phyloP scores from a whole-genome alignment of 2,329 filamentous ascomycete species.

The Aspergillus versicolor region DNA sequence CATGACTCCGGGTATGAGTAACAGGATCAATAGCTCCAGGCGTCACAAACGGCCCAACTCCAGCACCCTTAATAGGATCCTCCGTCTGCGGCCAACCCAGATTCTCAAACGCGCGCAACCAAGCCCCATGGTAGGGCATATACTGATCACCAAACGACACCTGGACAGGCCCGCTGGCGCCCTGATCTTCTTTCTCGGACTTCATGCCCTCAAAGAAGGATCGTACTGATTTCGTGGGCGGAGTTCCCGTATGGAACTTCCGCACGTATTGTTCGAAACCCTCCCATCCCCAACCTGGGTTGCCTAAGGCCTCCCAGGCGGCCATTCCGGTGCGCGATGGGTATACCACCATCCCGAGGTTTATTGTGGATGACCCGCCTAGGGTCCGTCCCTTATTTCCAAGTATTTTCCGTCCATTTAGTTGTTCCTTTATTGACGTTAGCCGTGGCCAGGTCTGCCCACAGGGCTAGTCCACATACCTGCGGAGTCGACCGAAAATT shows the following conservation, averaged over 20 bases:
- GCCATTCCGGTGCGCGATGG: conserved; percentile 41
- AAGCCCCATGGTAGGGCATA: conserved; percentile 17
- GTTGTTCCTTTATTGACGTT: conserved; percentile 14
- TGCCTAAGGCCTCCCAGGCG: conserved; percentile 47
- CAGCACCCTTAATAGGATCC: conserved; percentile 17
- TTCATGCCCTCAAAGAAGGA: neutral
- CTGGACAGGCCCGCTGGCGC: conserved; percentile 20
- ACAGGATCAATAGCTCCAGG: conserved; percentile 16
- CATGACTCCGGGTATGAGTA: conserved; percentile 17
- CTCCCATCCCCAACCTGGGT: conserved; percentile 46
- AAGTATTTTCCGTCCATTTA: conserved; percentile 41
- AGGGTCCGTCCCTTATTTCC: conserved; percentile 51
- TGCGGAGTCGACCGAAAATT: conserved; percentile 23
- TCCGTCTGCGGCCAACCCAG: conserved; percentile 16
- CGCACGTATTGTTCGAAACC: conserved; percentile 51
- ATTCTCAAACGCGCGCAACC: conserved; percentile 16
- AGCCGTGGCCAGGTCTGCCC: neutral
- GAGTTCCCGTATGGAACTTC: conserved; percentile 36
- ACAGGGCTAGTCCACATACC: neutral
- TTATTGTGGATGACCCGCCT: conserved; percentile 50
- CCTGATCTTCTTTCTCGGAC: conserved; percentile 25
- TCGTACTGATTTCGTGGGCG: conserved; percentile 17
- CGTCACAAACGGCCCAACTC: conserved; percentile 15
- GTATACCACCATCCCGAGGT: conserved; percentile 34
- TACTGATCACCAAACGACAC: conserved; percentile 20